phyloP scores from a whole-genome alignment of 495 filamentous ascomycete species.

The Penicillium verhagenii region DNA sequence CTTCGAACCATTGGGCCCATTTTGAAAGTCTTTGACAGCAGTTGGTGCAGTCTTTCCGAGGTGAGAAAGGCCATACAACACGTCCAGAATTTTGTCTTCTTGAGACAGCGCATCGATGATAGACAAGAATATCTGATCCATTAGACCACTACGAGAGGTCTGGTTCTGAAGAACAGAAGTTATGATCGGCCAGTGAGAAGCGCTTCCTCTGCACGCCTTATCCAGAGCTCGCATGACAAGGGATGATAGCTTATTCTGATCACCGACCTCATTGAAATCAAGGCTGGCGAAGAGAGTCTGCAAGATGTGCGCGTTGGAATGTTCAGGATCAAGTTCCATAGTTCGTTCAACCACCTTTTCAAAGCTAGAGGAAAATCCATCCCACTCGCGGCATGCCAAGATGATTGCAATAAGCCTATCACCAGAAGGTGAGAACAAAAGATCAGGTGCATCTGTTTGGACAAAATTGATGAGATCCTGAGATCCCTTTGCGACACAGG shows the following conservation, averaged over 20 bases:
- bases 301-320: constrained; percentile 39
- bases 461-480: constrained; percentile 42
- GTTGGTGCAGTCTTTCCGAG: constrained; percentile 37
- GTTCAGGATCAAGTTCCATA: constrained; percentile 37
- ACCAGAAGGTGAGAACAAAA: constrained; percentile 56
- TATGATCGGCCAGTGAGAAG: constrained; percentile 44
- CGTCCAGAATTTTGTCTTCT: constrained; percentile 29
- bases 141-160: constrained; percentile 40
- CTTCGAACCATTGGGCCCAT: constrained; percentile 47
- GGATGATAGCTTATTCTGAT: constrained; percentile 30
- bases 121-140: constrained; percentile 41
- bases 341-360: constrained; percentile 39
- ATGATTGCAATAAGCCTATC: constrained; percentile 43
- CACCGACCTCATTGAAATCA: constrained; percentile 39
- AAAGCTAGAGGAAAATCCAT: constrained; percentile 40
- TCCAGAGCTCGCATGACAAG: constrained; percentile 40
- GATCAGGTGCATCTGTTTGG: constrained; percentile 45
- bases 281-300: constrained; percentile 42
- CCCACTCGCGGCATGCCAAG: constrained; percentile 40
- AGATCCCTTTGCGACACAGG: constrained; percentile 36
- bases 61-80: constrained; percentile 41
- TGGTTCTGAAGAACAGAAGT: constrained; percentile 46
- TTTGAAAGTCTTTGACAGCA: constrained; percentile 38
- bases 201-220: constrained; percentile 38
- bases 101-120: constrained; percentile 38